These are phyloP conservation scores for Termitomyces sp. DNA, from an alignment of 1,284 basidiomycete genomes.

Conservation along the genomic window DNA sequence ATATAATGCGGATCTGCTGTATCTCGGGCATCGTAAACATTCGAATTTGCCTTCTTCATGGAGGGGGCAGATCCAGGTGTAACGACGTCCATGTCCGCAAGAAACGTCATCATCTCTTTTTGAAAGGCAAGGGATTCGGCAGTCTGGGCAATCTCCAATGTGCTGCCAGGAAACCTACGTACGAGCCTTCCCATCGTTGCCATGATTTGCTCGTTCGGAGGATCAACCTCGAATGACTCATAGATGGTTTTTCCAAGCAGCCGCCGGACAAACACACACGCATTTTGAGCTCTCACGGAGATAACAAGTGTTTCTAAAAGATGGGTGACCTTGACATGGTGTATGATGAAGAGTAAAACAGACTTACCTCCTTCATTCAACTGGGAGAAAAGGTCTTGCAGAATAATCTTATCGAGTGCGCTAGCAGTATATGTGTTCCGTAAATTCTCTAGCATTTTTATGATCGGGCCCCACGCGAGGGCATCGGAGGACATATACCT, in stretches of 20 bases:
- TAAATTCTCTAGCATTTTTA: constrained; percentile 15
- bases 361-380: constrained; percentile 21
- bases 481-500: neutral
- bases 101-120: constrained; percentile 30
- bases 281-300: constrained; percentile 39
- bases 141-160: too few species aligned
- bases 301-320: constrained; percentile 31
- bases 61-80: constrained; percentile 18
- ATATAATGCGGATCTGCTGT: constrained; percentile 37
- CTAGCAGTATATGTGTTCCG: too few species aligned
- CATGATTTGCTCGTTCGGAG: constrained; percentile 30
- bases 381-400: constrained; percentile 10
- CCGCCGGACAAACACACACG: constrained; percentile 37
- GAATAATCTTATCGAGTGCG: constrained; percentile 1
- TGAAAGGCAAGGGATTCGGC: too few species aligned
- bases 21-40: constrained; percentile 27
- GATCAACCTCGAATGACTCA: constrained; percentile 40
- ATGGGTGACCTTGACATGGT: too few species aligned
- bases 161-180: constrained; percentile 29
- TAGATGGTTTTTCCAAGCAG: constrained; percentile 23
- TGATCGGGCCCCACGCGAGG: constrained; percentile 21
- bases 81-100: constrained; percentile 30
- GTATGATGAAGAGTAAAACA: neutral
- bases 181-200: constrained; percentile 33
- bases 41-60: constrained; percentile 25